These are phyloP conservation scores for Pythium oligandrum DNA, from an alignment of 352 stramenopile species.

Conservation along the genomic window DNA sequence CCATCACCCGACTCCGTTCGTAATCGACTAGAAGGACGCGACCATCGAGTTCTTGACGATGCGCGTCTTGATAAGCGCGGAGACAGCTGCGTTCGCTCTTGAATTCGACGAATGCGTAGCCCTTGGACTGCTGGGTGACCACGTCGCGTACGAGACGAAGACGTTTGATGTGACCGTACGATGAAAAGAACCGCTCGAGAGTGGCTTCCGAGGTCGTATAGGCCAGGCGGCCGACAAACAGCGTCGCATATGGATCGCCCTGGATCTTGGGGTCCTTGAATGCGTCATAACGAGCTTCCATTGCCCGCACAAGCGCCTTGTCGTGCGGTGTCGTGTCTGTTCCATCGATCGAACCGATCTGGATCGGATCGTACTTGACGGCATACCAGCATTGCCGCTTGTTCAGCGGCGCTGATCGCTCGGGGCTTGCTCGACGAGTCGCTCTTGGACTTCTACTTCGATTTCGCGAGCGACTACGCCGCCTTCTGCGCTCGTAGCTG, in stretches of 20 bases:
- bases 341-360: slow-evolving; percentile 69
- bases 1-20: slow-evolving; percentile 73
- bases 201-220: slow-evolving; percentile 54
- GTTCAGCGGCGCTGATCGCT: neutral
- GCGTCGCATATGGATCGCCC: slow-evolving; percentile 53
- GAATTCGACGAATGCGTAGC: slow-evolving; percentile 82
- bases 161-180: slow-evolving; percentile 39
- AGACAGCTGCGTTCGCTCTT: slow-evolving; percentile 45
- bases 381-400: slow-evolving; percentile 48
- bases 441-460: slow-evolving; percentile 3
- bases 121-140: slow-evolving; percentile 53
- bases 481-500: slow-evolving; percentile 3
- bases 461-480: neutral
- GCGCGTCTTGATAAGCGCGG: slow-evolving; percentile 46
- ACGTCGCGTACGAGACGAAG: slow-evolving; percentile 66
- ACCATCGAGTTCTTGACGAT: slow-evolving; percentile 54
- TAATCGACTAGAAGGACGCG: slow-evolving; percentile 68
- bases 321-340: slow-evolving; percentile 58
- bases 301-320: slow-evolving; percentile 51
- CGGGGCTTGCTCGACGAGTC: slow-evolving; percentile 1
- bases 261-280: slow-evolving; percentile 53
- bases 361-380: slow-evolving; percentile 56
- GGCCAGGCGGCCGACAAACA: slow-evolving; percentile 67
- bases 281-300: slow-evolving; percentile 43
- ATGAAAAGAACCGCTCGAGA: slow-evolving; percentile 34